Evolutionary conservation across 2,329 filamentous ascomycete genomes (phyloP), one percentile per base, ranked within the genome.

Genomic region (Penicillium sp.): DNA sequence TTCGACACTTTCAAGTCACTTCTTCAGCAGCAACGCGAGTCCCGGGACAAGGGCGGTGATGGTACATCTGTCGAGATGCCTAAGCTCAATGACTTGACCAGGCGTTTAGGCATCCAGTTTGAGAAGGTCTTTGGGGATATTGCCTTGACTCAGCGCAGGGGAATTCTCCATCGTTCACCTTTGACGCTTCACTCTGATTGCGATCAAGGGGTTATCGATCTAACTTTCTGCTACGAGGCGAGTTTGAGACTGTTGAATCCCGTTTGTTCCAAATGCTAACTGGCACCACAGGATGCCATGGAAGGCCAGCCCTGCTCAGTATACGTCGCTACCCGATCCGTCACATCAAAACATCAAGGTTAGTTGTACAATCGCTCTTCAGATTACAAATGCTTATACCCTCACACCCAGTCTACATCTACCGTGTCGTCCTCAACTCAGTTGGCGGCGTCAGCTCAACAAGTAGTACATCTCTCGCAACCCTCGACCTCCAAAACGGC

Each of bases 121-220:
- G 80, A 79, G n/a, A 74, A 73, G 8, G 80, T 91, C 2, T 90
- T 91, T 65, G 74, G 83, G 53, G 80, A 86, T 57, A 86, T 92
- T 69, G 86, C 90, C 60, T 84, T 88, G 72, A 84, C 87, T 7
- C 83, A 91, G 74, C 81, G 84, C 66, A 78, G 87, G 53, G 87
- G 85, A 55, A 87, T 92, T 11, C 77, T 87, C 5, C 87, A 91
- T 64, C 87, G 87, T 4, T 80, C 81, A 33, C 75, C 82, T 4
- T 60, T 82, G 68, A 62, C 78, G 76, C 64, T 83, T 64, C 68
- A 83, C 69, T 57, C 73, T 6, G 70, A 74, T 10, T 69, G 73
- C 34, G 70, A 72, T 38, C 64, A 67, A 10, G 60, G 62, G 6
- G 67, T 72, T 27, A 72, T 83, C 52, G 87, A 90, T 68, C 75